Base-by-base conservation (phyloP, 2,329 filamentous ascomycete genomes). In the Ophiostoma piceae region DNA sequence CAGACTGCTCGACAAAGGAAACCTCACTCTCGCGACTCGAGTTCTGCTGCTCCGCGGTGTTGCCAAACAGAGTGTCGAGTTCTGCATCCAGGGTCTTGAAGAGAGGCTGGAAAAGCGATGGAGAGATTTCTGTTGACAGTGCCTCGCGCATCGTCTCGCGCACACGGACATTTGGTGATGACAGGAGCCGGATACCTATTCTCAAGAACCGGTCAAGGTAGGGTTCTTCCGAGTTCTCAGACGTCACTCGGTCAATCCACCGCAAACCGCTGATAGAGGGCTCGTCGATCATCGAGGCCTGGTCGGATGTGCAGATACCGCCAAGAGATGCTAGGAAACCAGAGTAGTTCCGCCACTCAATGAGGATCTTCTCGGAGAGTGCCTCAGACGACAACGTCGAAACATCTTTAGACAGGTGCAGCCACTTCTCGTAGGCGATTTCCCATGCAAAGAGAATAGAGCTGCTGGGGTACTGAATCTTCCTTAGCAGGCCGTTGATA, bases 371-470 rank as follows among this genome's bases (percentile, higher is more conserved):
- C 72, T 89, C 87, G 47, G 87, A 83, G 22, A 87, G 77, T 8
- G 77, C 77, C 29, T 88, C 84, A 4, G 80, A 74, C 1, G 82
- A 76, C 1, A 82, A 80, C n/a, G 81, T 82, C 19, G 86, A 86
- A 11, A 90, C 84, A 68, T 89, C 85, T 73, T 87, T 88, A 9
- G 87, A 89, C 7, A 90, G 79, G 71, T 85, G 82, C 26, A 88
- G 81, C 88, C 88, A 91, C 70, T 83, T 83, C 39, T 88, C 84
- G 73, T 90, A 90, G 1, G 87, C 86, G 22, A 82, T 81, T 74
- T 89, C 87, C 88, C 88, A 91, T 2, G 88, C 88, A 70, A 84
- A 83, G 37, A 91, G 78, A 68, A 91, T 89, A n/a, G 87, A 88
- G n/a, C 81, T 80, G 12, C 86, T 88, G 26, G 88, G 88, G 73